phyloP scores from a whole-genome alignment of 441 rosid species.

The Cnidoscolus chayamansa region DNA sequence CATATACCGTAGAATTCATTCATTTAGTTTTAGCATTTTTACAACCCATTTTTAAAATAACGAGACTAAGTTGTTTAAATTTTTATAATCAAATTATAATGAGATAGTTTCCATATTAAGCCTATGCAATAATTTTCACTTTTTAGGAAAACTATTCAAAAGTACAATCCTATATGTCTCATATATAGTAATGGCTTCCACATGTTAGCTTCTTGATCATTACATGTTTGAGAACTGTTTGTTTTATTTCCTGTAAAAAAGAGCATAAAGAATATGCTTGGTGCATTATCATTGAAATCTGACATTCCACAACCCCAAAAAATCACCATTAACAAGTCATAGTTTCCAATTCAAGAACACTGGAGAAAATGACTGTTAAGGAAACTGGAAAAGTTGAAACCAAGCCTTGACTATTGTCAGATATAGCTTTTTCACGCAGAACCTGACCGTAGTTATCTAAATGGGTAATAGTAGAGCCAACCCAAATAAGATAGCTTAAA shows the following conservation, averaged over 20 bases:
- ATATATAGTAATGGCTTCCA: constrained; percentile 21
- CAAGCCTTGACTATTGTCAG: neutral
- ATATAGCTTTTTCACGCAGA: too few species aligned
- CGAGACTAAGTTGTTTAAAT: too few species aligned
- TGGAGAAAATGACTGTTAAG: neutral
- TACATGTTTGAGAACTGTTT: neutral
- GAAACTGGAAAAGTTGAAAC: neutral
- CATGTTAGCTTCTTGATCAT: constrained; percentile 14
- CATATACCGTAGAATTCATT: too few species aligned
- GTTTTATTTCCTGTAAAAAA: neutral
- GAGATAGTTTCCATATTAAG: neutral
- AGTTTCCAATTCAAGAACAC: neutral
- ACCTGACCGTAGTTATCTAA: neutral
- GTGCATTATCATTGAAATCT: neutral
- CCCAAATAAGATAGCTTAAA: neutral
- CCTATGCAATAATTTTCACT: too few species aligned
- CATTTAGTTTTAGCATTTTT: too few species aligned
- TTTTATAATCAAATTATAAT: too few species aligned
- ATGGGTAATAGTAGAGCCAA: neutral
- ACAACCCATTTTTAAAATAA: too few species aligned
- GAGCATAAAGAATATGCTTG: constrained; percentile 22
- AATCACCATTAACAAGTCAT: neutral
- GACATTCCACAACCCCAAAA: neutral
- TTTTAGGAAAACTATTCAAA: too few species aligned
- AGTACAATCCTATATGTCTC: too few species aligned